These are phyloP conservation scores for Penicillium nucicola DNA, from an alignment of 495 filamentous ascomycete species.

Conservation along the genomic window DNA sequence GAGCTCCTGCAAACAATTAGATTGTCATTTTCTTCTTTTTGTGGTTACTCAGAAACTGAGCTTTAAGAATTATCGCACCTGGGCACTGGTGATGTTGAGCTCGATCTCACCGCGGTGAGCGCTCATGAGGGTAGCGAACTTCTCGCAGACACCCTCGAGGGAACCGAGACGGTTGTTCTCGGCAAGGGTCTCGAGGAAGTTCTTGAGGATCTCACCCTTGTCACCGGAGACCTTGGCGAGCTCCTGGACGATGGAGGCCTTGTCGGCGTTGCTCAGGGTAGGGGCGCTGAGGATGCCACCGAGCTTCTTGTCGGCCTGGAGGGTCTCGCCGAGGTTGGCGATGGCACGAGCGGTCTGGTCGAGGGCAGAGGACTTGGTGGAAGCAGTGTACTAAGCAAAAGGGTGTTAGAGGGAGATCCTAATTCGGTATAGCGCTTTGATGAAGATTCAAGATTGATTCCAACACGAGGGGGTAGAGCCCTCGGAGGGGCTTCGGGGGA, in stretches of 20 bases:
- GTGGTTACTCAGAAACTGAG: background rate
- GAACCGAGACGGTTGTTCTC: constrained; percentile 93
- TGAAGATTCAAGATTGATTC: constrained; percentile 9
- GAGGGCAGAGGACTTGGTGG: constrained; percentile 79
- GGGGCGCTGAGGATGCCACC: constrained; percentile 71
- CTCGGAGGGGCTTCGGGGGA: constrained; percentile 14
- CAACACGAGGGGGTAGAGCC: constrained; percentile 10
- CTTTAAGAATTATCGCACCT: constrained; percentile 51
- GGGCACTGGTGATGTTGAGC: constrained; percentile 81
- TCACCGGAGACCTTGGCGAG: constrained; percentile 75
- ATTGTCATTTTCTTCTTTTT: constrained; percentile 8
- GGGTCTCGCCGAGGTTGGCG: constrained; percentile 60
- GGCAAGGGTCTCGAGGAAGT: constrained; percentile 83
- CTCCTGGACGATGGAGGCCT: constrained; percentile 77
- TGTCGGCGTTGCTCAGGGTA: constrained; percentile 72
- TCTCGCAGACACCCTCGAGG: constrained; percentile 76
- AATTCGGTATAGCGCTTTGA: background rate
- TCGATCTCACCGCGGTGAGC: constrained; percentile 91
- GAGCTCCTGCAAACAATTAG: constrained; percentile 58
- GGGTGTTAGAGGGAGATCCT: background rate
- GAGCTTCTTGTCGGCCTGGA: constrained; percentile 81
- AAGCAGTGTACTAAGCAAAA: constrained; percentile 79
- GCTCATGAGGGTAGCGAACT: constrained; percentile 84
- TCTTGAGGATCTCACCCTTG: constrained; percentile 82
- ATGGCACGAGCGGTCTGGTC: constrained; percentile 78